phyloP scores from a whole-genome alignment of 441 rosid species.

The Metrosideros polymorpha region DNA sequence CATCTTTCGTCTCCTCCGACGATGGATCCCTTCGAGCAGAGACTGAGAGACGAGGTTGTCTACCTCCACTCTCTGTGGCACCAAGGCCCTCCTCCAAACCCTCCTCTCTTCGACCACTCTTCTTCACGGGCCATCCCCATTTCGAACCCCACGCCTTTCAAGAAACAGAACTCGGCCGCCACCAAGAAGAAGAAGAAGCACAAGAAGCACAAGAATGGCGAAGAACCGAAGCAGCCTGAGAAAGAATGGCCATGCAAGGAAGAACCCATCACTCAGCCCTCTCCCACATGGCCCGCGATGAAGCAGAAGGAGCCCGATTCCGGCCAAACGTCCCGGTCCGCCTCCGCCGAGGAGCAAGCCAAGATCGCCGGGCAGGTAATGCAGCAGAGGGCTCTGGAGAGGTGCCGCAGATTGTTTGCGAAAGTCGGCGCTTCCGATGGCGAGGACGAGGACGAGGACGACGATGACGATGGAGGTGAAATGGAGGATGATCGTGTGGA shows the following conservation, averaged over 20 bases:
- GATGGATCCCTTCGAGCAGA: slow-evolving; percentile 39
- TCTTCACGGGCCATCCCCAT: slow-evolving; percentile 2
- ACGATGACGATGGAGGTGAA: slow-evolving; percentile 14
- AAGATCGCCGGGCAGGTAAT: slow-evolving; percentile 7
- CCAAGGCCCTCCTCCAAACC: slow-evolving; percentile 47
- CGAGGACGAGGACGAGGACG: slow-evolving; percentile 7
- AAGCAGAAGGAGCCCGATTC: slow-evolving; percentile 4
- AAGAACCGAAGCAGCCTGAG: slow-evolving; percentile 22
- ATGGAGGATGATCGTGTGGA: slow-evolving; percentile 1
- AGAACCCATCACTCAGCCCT: background rate
- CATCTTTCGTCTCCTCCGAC: background rate
- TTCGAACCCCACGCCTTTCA: slow-evolving; percentile 12
- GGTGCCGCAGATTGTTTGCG: slow-evolving; percentile 21
- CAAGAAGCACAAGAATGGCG: background rate
- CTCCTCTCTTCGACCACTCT: slow-evolving; percentile 1
- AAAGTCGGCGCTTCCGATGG: slow-evolving; percentile 8
- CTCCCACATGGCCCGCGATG: slow-evolving; percentile 22
- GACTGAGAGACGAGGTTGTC: slow-evolving; percentile 48
- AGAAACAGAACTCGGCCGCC: background rate
- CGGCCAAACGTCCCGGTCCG: background rate
- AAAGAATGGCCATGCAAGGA: slow-evolving; percentile 38
- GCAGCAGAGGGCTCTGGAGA: slow-evolving; percentile 22
- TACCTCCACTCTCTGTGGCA: slow-evolving; percentile 71
- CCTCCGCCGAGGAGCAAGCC: slow-evolving; percentile 11
- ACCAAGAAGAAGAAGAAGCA: background rate